A percentile compares a stretch with the other conserved stretches of the same genome.
These are phyloP conservation scores for Mikania micrantha DNA, from an alignment of 129 eudicot genomes.

Conservation along the genomic window DNA sequence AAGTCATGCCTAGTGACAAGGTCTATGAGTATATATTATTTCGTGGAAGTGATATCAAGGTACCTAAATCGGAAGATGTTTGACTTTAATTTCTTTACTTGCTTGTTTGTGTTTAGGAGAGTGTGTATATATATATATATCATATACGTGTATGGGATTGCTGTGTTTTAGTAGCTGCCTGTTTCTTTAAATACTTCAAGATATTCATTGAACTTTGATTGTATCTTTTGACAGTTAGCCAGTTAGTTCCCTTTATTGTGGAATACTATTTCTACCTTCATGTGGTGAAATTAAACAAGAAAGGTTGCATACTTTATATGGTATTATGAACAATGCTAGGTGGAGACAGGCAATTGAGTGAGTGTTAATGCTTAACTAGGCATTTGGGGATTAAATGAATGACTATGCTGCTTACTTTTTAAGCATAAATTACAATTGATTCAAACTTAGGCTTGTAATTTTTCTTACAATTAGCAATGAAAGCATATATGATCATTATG, in stretches of 20 bases:
- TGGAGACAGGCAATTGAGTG: no score
- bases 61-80: constrained; percentile 9
- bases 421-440: neutral
- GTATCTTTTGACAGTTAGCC: neutral
- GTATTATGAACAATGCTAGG: neutral
- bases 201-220: neutral
- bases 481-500: no score
- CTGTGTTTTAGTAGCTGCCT: neutral
- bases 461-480: neutral
- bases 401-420: neutral
- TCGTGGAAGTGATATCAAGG: constrained; percentile 97
- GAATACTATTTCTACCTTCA: neutral
- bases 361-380: neutral
- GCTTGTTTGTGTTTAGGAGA: neutral
- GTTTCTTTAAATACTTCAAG: neutral
- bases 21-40: constrained; percentile 80
- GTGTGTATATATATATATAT: no score
- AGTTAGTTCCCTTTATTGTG: no score
- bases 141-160: neutral
- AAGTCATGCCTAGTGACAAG: constrained; percentile 69
- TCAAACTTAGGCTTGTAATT: neutral
- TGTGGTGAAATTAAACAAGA: neutral
- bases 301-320: neutral
- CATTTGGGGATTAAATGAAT: neutral
- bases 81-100: neutral